Percentiles rank a stretch among this genome's conserved stretches.
phyloP scores from a whole-genome alignment of 2,329 filamentous ascomycete species.

The Leptosphaerulina australis region DNA sequence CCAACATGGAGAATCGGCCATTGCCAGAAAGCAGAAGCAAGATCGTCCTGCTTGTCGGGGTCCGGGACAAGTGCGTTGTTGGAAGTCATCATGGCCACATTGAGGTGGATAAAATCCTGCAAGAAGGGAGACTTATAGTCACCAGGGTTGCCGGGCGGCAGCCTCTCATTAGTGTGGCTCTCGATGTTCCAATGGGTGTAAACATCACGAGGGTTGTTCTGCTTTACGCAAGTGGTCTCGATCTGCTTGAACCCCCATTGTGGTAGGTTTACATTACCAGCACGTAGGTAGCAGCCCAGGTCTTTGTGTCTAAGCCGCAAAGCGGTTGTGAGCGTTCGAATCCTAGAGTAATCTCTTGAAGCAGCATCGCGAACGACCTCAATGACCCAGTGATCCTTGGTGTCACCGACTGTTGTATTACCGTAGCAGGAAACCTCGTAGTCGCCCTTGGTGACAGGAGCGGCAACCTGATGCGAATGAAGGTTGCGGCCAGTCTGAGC shows the following conservation, averaged over 20 bases:
- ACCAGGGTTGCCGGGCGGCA: conserved; percentile 85
- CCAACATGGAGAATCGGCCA: conserved; percentile 96
- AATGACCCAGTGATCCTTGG: conserved; percentile 96
- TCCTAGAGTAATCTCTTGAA: conserved; percentile 79
- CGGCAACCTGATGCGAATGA: conserved; percentile 89
- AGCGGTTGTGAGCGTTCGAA: conserved; percentile 90
- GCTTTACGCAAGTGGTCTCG: conserved; percentile 92
- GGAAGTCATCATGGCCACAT: conserved; percentile 99
- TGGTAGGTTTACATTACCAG: conserved; percentile 92
- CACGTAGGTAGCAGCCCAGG: conserved; percentile 90
- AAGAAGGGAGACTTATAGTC: conserved; percentile 97
- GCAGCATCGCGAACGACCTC: conserved; percentile 91
- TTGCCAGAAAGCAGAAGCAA: conserved; percentile 97
- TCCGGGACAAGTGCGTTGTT: conserved; percentile 98
- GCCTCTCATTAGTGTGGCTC: conserved; percentile 89
- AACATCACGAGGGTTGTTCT: conserved; percentile 87
- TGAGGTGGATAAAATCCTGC: conserved; percentile 96
- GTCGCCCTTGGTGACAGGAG: conserved; percentile 86
- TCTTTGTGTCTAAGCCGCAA: conserved; percentile 85
- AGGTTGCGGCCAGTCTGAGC: conserved; percentile 95
- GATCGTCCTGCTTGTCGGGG: conserved; percentile 97
- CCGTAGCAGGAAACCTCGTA: conserved; percentile 95
- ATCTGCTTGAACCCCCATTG: conserved; percentile 99
- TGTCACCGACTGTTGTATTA: conserved; percentile 91
- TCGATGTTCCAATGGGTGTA: conserved; percentile 99